Base-by-base conservation (phyloP, 495 filamentous ascomycete species). In the Xylaria venustula region DNA sequence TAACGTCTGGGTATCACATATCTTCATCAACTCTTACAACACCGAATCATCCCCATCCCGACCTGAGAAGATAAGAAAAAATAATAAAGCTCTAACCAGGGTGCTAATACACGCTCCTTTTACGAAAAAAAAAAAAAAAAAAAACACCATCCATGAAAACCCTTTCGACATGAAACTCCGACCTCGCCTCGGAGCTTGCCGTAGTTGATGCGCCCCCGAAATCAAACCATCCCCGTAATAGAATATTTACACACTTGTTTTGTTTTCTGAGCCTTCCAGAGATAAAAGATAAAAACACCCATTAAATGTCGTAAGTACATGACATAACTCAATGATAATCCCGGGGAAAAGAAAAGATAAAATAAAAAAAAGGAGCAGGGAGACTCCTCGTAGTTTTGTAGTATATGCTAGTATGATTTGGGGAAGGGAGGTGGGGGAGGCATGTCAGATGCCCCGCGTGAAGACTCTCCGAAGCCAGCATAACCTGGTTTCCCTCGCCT, bases 391-490 rank as follows among this genome's bases (percentile, higher is more conserved):
- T n/a, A n/a, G n/a, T n/a, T n/a, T n/a, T 34, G 30, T 34, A 34
- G 30, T 34, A 34, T 34, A 34, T 5, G 30, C n/a, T n/a, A n/a
- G n/a, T n/a, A n/a, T n/a, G n/a, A n/a, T n/a, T n/a, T n/a, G n/a
- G n/a, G n/a, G n/a, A 34, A 34, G 5, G 30, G 11, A 5, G 30
- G 11, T 34, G 30, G 5, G 30, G 30, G 30, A 20, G 12, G 40
- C 12, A 8, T 25, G 1, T 45, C 26, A 60, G 2, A 60, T 60
- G 48, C 47, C 37, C 19, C 57, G 26, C 17, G 60, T 59, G 48
- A 71, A 67, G 45, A 63, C 56, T 46, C 69, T 69, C 15, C 63
- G 69, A 48, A 71, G 66, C 69, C 69, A 71, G 62, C 66, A 58
- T 57, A 71, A 51, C 60, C 69, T 69, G 58, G 69, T 61, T 25